These are phyloP conservation scores for Macadamia integrifolia DNA, from an alignment of 164 flowering plant species.

Conservation along the genomic window DNA sequence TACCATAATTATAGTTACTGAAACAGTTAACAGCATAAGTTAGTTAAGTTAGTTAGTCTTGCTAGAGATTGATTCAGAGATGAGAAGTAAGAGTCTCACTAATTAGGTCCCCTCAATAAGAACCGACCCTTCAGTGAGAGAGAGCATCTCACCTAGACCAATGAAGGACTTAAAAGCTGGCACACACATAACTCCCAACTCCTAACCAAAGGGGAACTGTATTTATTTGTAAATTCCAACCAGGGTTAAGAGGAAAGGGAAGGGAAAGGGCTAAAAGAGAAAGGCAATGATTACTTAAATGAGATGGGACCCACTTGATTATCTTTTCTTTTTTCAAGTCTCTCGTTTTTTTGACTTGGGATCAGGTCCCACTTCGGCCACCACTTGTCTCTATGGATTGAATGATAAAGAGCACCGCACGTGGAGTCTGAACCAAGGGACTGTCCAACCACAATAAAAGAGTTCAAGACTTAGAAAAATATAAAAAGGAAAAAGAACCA, in stretches of 20 bases:
- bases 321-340: slow-evolving; percentile 20
- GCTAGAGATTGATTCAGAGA: too few relatives aligned
- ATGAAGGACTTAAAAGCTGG: background rate
- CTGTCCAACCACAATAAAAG: slow-evolving; percentile 52
- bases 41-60: too few relatives aligned
- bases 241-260: slow-evolving; percentile 17
- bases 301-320: slow-evolving; percentile 35
- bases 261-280: slow-evolving; percentile 10
- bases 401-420: slow-evolving; percentile 73
- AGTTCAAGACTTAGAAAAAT: slow-evolving; percentile 8
- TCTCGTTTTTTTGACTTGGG: slow-evolving; percentile 33
- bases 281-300: slow-evolving; percentile 40
- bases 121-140: too few relatives aligned
- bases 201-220: background rate
- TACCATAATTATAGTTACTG: too few relatives aligned
- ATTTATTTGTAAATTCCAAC: background rate
- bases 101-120: too few relatives aligned
- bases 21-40: too few relatives aligned
- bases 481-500: slow-evolving; percentile 1
- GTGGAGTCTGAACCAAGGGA: slow-evolving; percentile 72
- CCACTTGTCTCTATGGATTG: slow-evolving; percentile 55
- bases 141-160: slow-evolving; percentile 8
- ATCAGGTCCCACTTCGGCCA: slow-evolving; percentile 33
- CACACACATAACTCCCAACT: background rate
- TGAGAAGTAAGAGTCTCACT: too few relatives aligned